Conservation (phyloP, 202 grass and related monocot genomes). For the Carex sylvatica region DNA sequence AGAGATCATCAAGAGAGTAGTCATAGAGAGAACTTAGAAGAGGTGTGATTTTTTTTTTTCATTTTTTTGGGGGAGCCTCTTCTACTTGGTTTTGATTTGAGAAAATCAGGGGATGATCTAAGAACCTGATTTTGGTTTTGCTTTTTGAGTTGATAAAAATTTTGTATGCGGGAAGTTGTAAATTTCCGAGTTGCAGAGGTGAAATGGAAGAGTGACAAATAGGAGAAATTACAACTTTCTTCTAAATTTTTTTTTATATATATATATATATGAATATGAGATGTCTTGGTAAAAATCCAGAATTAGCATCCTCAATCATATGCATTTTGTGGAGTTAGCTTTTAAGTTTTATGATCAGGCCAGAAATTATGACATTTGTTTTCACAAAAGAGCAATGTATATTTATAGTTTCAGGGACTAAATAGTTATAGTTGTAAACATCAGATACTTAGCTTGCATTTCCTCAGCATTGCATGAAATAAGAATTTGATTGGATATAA, state of each 20-base stretch:
- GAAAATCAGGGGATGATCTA: conserved; percentile 9
- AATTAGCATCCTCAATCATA: background rate
- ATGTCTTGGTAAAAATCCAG: background rate
- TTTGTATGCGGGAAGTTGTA: conserved; percentile 21
- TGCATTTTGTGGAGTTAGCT: background rate
- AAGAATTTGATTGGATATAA: background rate
- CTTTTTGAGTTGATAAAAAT: conserved; percentile 3
- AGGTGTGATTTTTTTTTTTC: conserved; percentile 42
- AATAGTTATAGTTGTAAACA: background rate
- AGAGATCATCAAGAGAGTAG: conserved; percentile 50
- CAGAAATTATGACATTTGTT: background rate
- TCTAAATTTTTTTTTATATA: background rate
- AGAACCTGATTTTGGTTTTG: conserved; percentile 39
- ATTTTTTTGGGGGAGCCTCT: conserved; percentile 26
- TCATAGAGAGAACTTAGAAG: conserved; percentile 43
- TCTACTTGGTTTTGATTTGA: conserved; percentile 12
- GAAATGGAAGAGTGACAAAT: background rate
- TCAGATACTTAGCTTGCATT: background rate
- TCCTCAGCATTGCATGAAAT: background rate
- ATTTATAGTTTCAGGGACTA: background rate
- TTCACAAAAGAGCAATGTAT: background rate
- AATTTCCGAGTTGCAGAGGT: background rate
- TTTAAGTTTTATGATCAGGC: background rate
- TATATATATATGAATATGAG: background rate
- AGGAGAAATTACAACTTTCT: background rate